These are phyloP conservation scores for Botrytis fragariae DNA, from an alignment of 2,329 filamentous ascomycete species.

Conservation along the genomic window DNA sequence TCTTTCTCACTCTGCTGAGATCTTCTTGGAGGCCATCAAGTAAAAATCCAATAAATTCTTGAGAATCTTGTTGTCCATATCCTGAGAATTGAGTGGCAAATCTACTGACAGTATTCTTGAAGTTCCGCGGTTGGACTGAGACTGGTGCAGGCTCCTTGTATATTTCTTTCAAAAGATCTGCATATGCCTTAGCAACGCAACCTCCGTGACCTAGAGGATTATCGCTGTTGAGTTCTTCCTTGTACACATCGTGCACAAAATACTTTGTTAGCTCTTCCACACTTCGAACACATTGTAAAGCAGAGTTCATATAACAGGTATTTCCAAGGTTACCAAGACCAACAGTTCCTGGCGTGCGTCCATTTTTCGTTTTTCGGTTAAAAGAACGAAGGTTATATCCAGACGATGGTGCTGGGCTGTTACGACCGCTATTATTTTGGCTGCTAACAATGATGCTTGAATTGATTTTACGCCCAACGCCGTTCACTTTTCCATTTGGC, in stretches of 20 bases:
- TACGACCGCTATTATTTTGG: constrained; percentile 61
- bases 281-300: constrained; percentile 88
- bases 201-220: constrained; percentile 87
- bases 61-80: constrained; percentile 94
- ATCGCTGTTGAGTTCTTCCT: constrained; percentile 75
- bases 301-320: constrained; percentile 99
- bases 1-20: constrained; percentile 87
- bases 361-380: constrained; percentile 55
- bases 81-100: constrained; percentile 86
- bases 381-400: constrained; percentile 67
- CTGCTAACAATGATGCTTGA: constrained; percentile 34
- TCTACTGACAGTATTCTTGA: constrained; percentile 78
- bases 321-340: constrained; percentile 91
- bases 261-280: constrained; percentile 93
- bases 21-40: constrained; percentile 95
- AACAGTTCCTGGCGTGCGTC: constrained; percentile 70
- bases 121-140: constrained; percentile 74
- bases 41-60: constrained; percentile 93
- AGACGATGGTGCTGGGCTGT: constrained; percentile 61
- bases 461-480: constrained; percentile 27
- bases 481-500: constrained; percentile 24
- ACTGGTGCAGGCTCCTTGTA: constrained; percentile 65
- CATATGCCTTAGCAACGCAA: constrained; percentile 82
- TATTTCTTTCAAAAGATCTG: constrained; percentile 70
- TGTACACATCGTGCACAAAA: constrained; percentile 74